A percentile compares a stretch with the other conserved stretches of the same genome.
Evolutionary conservation across 1,284 basidiomycete species (phyloP).

Genomic region (Takashimella tepidaria): DNA sequence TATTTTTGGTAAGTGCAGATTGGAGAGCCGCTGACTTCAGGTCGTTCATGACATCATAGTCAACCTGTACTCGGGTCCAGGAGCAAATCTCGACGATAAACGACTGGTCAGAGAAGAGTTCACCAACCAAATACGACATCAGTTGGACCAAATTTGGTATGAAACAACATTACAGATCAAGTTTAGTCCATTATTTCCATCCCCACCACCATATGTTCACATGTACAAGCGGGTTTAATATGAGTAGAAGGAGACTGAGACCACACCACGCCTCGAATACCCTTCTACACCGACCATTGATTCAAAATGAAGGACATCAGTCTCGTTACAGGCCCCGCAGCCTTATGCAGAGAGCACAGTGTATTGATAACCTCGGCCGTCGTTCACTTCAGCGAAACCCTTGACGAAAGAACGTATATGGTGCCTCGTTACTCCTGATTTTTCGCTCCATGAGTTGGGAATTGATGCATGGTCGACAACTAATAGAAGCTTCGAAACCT

Average conservation of each 20-base stretch:
- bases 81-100: neutral
- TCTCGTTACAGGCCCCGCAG: conserved; percentile 3
- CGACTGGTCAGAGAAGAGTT: conserved; percentile 3
- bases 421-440: conserved; percentile 12
- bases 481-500: conserved; percentile 11
- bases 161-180: conserved; percentile 5
- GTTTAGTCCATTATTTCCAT: neutral
- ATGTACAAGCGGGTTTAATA: conserved; percentile 10
- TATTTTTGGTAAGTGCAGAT: conserved; percentile 2
- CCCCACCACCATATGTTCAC: conserved; percentile 11
- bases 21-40: neutral
- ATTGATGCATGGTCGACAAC: neutral
- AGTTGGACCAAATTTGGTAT: conserved; percentile 8
- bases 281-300: conserved; percentile 8
- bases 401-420: conserved; percentile 7
- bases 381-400: conserved; percentile 7
- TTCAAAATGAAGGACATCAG: conserved; percentile 2
- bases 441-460: conserved; percentile 8
- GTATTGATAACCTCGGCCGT: conserved; percentile 1
- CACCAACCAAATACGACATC: conserved; percentile 2
- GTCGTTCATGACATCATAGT: conserved; percentile 16
- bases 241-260: no score
- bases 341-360: conserved; percentile 7
- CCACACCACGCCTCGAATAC: conserved; percentile 11
- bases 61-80: conserved; percentile 7